Conservation (phyloP, 176 grass and related monocot genomes). For the Secale cereale region DNA sequence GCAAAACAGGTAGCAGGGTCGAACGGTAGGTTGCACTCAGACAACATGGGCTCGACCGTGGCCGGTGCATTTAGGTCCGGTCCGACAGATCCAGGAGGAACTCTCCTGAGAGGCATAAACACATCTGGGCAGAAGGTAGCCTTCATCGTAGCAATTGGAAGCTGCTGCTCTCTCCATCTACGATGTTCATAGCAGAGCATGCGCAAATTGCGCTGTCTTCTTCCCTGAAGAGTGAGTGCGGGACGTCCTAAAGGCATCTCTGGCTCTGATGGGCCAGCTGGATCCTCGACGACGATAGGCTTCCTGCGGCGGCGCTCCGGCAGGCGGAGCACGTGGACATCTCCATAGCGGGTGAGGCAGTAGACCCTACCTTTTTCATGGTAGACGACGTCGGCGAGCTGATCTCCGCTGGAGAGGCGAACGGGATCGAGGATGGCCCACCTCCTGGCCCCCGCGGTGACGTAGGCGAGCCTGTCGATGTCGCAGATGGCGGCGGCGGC, state of each 20-base stretch:
- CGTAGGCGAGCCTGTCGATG: slow-evolving; percentile 52
- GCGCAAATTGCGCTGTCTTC: slow-evolving; percentile 1
- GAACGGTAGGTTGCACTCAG: slow-evolving; percentile 38
- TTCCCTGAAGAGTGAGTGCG: neutral
- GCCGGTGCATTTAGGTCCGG: slow-evolving; percentile 35
- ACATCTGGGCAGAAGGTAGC: slow-evolving; percentile 1
- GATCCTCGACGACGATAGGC: slow-evolving; percentile 26
- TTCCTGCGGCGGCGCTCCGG: slow-evolving; percentile 48
- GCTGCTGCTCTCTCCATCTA: neutral
- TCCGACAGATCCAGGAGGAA: slow-evolving; percentile 29
- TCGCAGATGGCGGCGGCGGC: slow-evolving; percentile 57
- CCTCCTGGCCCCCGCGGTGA: slow-evolving; percentile 52
- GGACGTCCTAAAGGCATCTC: neutral
- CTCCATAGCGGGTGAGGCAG: slow-evolving; percentile 54
- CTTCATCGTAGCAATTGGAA: neutral
- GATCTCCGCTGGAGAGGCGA: slow-evolving; percentile 28
- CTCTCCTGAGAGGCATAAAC: neutral
- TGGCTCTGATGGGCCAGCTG: slow-evolving; percentile 20
- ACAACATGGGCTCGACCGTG: slow-evolving; percentile 26
- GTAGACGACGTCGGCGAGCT: slow-evolving; percentile 55
- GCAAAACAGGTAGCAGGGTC: slow-evolving; percentile 40
- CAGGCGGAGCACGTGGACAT: slow-evolving; percentile 48
- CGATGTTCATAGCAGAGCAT: slow-evolving; percentile 32
- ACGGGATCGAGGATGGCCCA: slow-evolving; percentile 49
- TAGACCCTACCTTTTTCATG: slow-evolving; percentile 54